A percentile compares a stretch with the other conserved stretches of the same genome.
These are phyloP conservation scores for Psilocybe sp. DNA, from an alignment of 768 basidiomycete species.

Conservation along the genomic window DNA sequence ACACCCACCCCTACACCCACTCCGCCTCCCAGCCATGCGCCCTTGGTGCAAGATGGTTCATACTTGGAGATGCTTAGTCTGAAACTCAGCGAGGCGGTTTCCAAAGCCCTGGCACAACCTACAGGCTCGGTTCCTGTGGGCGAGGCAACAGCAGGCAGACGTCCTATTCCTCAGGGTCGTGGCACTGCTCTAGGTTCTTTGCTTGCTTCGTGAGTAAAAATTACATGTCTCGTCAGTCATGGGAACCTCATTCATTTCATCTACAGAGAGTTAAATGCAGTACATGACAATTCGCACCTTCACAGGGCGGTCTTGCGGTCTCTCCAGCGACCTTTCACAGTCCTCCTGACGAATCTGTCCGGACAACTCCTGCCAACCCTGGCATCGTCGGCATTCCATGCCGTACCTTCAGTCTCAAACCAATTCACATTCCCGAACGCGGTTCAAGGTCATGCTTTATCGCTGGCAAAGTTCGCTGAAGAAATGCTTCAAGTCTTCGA, in stretches of 20 bases:
- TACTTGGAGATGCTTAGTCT: conserved; percentile 76
- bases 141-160: conserved; percentile 63
- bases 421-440: conserved; percentile 56
- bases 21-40: conserved; percentile 32
- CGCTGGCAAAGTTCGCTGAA: conserved; percentile 65
- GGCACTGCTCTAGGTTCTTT: conserved; percentile 64
- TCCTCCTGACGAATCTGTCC: conserved; percentile 68
- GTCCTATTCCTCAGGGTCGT: conserved; percentile 72
- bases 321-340: conserved; percentile 75
- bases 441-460: conserved; percentile 70
- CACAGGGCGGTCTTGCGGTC: conserved; percentile 68
- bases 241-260: conserved; percentile 5
- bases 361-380: conserved; percentile 64
- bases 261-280: conserved; percentile 65
- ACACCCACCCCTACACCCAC: conserved; percentile 33
- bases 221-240: conserved; percentile 3
- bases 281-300: conserved; percentile 60
- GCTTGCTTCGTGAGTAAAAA: conserved; percentile 62
- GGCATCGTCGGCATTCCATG: conserved; percentile 60
- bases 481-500: conserved; percentile 75
- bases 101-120: conserved; percentile 70
- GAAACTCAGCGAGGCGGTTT: conserved; percentile 79
- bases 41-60: conserved; percentile 72
- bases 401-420: conserved; percentile 45
- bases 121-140: conserved; percentile 44